Conservation (phyloP, 2,329 filamentous ascomycete genomes). For the Aaosphaeria arxii region DNA sequence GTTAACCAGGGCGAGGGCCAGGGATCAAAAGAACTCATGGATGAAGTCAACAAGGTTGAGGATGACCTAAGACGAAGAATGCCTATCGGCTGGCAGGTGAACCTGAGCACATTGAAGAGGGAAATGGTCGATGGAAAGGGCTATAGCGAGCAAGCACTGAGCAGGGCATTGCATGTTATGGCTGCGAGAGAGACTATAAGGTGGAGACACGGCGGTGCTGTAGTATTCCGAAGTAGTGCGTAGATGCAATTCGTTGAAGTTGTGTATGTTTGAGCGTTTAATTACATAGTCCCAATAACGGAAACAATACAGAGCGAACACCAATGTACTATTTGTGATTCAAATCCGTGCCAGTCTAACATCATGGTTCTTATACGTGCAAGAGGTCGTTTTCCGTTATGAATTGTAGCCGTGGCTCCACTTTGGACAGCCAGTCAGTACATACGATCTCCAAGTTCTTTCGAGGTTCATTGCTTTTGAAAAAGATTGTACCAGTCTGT, state of each 20-base stretch:
- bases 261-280: neutral
- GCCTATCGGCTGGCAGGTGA: conserved; percentile 94
- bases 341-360: too few relatives aligned
- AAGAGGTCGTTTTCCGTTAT: too few relatives aligned
- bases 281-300: too few relatives aligned
- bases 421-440: too few relatives aligned
- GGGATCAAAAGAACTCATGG: conserved; percentile 83
- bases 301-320: too few relatives aligned
- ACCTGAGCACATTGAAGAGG: conserved; percentile 75
- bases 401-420: too few relatives aligned
- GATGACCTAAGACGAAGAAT: conserved; percentile 82
- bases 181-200: conserved; percentile 84
- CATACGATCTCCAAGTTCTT: too few relatives aligned
- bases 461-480: too few relatives aligned
- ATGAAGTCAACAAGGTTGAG: conserved; percentile 84
- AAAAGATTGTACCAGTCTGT: too few relatives aligned
- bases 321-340: too few relatives aligned
- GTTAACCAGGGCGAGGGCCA: conserved; percentile 80
- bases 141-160: conserved; percentile 82
- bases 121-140: conserved; percentile 93
- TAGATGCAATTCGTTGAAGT: conserved; percentile 29
- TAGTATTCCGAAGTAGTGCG: conserved; percentile 71
- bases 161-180: conserved; percentile 79
- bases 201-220: conserved; percentile 71
- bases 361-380: too few relatives aligned